Conservation (phyloP, 495 filamentous ascomycete genomes). For the Xylona heveae region DNA sequence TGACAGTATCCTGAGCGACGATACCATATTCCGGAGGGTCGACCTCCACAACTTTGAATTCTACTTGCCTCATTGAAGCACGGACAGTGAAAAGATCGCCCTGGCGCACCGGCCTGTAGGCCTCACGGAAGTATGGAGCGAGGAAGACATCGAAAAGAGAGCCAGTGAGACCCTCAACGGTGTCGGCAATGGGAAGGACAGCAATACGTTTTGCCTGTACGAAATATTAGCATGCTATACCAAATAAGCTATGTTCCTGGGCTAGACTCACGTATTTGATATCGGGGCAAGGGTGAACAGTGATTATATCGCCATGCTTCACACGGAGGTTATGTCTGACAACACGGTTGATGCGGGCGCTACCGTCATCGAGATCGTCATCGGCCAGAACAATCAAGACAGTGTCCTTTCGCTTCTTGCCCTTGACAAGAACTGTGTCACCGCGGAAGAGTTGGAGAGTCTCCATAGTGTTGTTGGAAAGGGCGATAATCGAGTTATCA, state of each 20-base stretch:
- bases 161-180: slow-evolving; percentile 89
- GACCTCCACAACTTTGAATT: slow-evolving; percentile 98
- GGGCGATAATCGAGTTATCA: slow-evolving; percentile 97
- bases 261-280: slow-evolving; percentile 84
- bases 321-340: slow-evolving; percentile 95
- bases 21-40: slow-evolving; percentile 97
- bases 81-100: slow-evolving; percentile 93
- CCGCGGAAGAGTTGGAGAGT: slow-evolving; percentile 92
- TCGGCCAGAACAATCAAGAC: slow-evolving; percentile 93
- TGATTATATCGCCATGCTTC: slow-evolving; percentile 94
- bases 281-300: slow-evolving; percentile 97
- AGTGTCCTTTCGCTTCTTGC: slow-evolving; percentile 99
- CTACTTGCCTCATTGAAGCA: slow-evolving; percentile 94
- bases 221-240: slow-evolving; percentile 5
- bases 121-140: slow-evolving; percentile 97
- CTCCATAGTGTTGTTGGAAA: slow-evolving; percentile 99
- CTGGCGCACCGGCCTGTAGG: slow-evolving; percentile 88
- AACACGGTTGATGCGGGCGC: slow-evolving; percentile 89
- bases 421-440: slow-evolving; percentile 92
- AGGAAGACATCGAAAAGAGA: slow-evolving; percentile 98
- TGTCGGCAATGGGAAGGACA: slow-evolving; percentile 94
- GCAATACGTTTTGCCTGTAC: slow-evolving; percentile 90
- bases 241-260: slow-evolving; percentile 1
- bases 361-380: slow-evolving; percentile 94
- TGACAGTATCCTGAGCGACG: slow-evolving; percentile 93